Percentiles rank a stretch among this genome's conserved stretches.
These are phyloP conservation scores for Phoenix roebelenii DNA, from an alignment of 176 grass and related monocot species.

Conservation along the genomic window DNA sequence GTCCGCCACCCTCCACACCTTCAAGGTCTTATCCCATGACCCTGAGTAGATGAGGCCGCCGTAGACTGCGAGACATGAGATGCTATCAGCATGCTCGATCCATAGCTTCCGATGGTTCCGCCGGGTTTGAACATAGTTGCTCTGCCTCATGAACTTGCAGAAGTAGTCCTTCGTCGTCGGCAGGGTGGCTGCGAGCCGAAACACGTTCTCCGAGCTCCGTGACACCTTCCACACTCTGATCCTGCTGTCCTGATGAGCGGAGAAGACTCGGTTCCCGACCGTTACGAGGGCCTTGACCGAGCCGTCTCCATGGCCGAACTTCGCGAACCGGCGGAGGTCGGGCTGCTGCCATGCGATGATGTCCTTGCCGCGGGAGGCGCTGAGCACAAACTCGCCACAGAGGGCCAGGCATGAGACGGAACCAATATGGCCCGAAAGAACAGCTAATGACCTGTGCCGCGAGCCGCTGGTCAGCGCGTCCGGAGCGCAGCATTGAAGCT, in stretches of 20 bases:
- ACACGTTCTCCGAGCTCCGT: slow-evolving; percentile 50
- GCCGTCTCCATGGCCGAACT: slow-evolving; percentile 50
- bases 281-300: slow-evolving; percentile 80
- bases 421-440: slow-evolving; percentile 47
- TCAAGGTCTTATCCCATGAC: slow-evolving; percentile 82
- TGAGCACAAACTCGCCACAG: slow-evolving; percentile 90
- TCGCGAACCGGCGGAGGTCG: slow-evolving; percentile 63
- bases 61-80: slow-evolving; percentile 89
- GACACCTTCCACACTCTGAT: slow-evolving; percentile 87
- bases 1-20: slow-evolving; percentile 77
- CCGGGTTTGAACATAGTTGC: slow-evolving; percentile 59
- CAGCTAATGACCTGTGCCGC: slow-evolving; percentile 48
- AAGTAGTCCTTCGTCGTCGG: slow-evolving; percentile 77
- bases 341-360: slow-evolving; percentile 86
- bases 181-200: slow-evolving; percentile 65
- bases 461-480: neutral
- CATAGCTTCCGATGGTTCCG: slow-evolving; percentile 48
- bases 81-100: slow-evolving; percentile 97
- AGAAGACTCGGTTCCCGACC: slow-evolving; percentile 55
- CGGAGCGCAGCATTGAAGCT: neutral
- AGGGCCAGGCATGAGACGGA: slow-evolving; percentile 66
- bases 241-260: slow-evolving; percentile 78
- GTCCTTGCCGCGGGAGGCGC: slow-evolving; percentile 63
- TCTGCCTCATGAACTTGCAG: slow-evolving; percentile 48
- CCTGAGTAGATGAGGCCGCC: slow-evolving; percentile 61